These are phyloP conservation scores for Butyriboletus loyo DNA, from an alignment of 768 basidiomycete genomes.

Conservation along the genomic window DNA sequence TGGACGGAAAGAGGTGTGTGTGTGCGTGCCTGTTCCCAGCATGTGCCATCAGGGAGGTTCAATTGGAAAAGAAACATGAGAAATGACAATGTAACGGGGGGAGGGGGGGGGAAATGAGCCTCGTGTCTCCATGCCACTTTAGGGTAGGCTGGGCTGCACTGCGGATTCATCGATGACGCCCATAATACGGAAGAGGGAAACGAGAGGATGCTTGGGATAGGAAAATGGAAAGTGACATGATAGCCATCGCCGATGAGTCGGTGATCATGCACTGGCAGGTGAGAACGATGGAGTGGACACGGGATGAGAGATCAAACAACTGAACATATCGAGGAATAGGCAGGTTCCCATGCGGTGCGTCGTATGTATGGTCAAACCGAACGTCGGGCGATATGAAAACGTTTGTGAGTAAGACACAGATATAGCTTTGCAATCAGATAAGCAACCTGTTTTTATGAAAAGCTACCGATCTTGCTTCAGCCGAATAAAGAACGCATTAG, in stretches of 20 bases:
- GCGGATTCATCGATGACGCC: slow-evolving; percentile 14
- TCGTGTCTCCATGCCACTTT: slow-evolving; percentile 23
- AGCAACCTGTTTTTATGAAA: slow-evolving; percentile 19
- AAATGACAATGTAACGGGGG: slow-evolving; percentile 13
- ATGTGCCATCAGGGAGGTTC: no score
- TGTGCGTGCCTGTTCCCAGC: slow-evolving; percentile 7
- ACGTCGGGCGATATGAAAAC: slow-evolving; percentile 25
- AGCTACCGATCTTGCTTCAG: slow-evolving; percentile 13
- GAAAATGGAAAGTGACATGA: not conserved
- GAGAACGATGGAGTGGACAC: slow-evolving; percentile 4
- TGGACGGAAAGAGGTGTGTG: slow-evolving; percentile 2
- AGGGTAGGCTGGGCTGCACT: slow-evolving; percentile 4
- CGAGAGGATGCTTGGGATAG: slow-evolving; percentile 9
- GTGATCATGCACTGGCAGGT: slow-evolving; percentile 2
- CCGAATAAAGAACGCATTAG: slow-evolving; percentile 13
- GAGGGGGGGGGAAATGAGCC: no score
- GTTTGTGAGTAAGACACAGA: slow-evolving; percentile 19
- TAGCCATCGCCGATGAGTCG: not conserved
- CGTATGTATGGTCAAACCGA: slow-evolving; percentile 8
- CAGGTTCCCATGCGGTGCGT: slow-evolving; percentile 14
- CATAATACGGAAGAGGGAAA: slow-evolving; percentile 10
- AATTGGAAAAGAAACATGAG: no score
- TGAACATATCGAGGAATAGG: slow-evolving; percentile 11
- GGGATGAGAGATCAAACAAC: slow-evolving; percentile 9
- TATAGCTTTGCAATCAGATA: slow-evolving; percentile 24